Percentiles rank a stretch among this genome's conserved stretches.
phyloP scores from a whole-genome alignment of 1,284 basidiomycete species.

The Sanghuangporus sanghuang region DNA sequence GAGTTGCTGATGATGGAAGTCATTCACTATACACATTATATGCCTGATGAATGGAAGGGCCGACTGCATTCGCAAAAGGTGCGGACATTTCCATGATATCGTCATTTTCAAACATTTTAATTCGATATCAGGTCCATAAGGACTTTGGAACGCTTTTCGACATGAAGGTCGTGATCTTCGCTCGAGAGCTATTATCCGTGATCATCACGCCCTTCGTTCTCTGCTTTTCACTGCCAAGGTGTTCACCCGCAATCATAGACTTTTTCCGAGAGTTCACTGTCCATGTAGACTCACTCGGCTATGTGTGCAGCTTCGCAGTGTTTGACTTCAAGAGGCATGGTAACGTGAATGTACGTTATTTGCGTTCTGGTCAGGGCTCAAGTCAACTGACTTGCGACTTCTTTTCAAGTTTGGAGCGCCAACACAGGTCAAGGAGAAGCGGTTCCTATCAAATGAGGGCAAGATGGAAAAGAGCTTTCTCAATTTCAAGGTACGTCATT shows the following conservation, averaged over 20 bases:
- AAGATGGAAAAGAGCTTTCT: conserved; percentile 99
- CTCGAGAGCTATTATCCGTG: conserved; percentile 85
- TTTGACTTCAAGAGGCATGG: conserved; percentile 95
- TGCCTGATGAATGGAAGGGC: conserved; percentile 88
- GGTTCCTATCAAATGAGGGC: conserved; percentile 80
- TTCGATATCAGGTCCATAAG: conserved; percentile 63
- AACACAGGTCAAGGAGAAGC: conserved; percentile 56
- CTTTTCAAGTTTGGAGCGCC: conserved; percentile 70
- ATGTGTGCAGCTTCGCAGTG: conserved; percentile 96
- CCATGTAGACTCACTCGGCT: conserved; percentile 93
- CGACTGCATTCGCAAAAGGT: conserved; percentile 87
- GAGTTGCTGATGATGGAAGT: conserved; percentile 89
- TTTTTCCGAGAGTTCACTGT: conserved; percentile 97
- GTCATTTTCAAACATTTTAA: conserved; percentile 8
- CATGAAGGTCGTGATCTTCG: conserved; percentile 84
- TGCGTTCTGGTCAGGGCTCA: background rate
- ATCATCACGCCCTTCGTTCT: conserved; percentile 92
- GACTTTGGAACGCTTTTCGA: conserved; percentile 88
- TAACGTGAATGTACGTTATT: conserved; percentile 64
- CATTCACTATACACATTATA: conserved; percentile 91
- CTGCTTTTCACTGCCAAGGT: conserved; percentile 86
- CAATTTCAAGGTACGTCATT: conserved; percentile 75
- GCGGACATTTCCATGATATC: conserved; percentile 18
- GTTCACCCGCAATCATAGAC: conserved; percentile 87
- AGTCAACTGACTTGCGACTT: conserved; percentile 7